Conservation (phyloP, 2,329 filamentous ascomycete genomes). For the Hymenoscyphus scutula region DNA sequence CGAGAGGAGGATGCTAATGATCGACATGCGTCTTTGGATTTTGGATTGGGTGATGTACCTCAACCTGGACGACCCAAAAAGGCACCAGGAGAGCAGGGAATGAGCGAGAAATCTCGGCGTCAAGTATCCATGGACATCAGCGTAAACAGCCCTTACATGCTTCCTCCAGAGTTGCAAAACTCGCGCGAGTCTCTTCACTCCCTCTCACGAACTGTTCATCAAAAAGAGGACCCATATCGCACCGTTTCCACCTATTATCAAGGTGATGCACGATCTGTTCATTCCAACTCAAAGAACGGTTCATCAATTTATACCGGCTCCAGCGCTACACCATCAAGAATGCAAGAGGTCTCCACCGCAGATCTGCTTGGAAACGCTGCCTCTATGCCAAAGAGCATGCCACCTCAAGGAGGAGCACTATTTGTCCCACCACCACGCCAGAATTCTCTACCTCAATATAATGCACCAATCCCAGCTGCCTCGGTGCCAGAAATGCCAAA, state of each 20-base stretch:
- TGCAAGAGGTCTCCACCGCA: constrained; percentile 25
- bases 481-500: constrained; percentile 33
- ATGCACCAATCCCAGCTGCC: constrained; percentile 37
- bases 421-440: constrained; percentile 40
- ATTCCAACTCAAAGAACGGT: constrained; percentile 47
- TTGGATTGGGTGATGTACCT: constrained; percentile 66
- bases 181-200: constrained; percentile 87
- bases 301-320: constrained; percentile 48
- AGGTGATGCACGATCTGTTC: constrained; percentile 56
- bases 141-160: constrained; percentile 85
- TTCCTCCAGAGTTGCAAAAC: constrained; percentile 75
- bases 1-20: constrained; percentile 77
- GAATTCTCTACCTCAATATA: constrained; percentile 47
- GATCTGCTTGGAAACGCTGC: constrained; percentile 29
- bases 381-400: constrained; percentile 19
- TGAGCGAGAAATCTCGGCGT: constrained; percentile 37
- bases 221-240: constrained; percentile 83
- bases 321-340: constrained; percentile 34
- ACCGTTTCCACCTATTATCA: constrained; percentile 55
- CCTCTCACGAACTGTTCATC: constrained; percentile 70
- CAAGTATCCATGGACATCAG: constrained; percentile 64
- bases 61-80: constrained; percentile 26
- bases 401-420: constrained; percentile 28
- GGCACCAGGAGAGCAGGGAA: constrained; percentile 10
- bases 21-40: constrained; percentile 88